Evolutionary conservation across 148 eudicot genomes (phyloP), one percentile per base, ranked within the genome.

Genomic region (Vaccinium corymbosum): DNA sequence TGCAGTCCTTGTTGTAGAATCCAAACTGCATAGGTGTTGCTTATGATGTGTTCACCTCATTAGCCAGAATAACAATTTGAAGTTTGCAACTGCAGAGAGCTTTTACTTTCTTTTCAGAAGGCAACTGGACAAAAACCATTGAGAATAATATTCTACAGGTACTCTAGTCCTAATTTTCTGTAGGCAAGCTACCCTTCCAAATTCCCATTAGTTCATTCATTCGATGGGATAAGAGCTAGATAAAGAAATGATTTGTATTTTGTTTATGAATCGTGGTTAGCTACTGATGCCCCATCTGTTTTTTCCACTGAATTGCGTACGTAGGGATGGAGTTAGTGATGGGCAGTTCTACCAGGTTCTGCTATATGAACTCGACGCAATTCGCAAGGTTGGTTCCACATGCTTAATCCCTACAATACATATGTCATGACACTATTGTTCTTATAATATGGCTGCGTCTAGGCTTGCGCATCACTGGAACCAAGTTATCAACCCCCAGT

Each of bases 111-210:
- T 29, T 94, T 95, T 90, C 92, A 91, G 77, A 90, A 88, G 86
- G 88, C 98, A 35, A 94, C 95, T 38, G 94, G 94, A 29, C 94
- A 84, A 83, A 92, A 92, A 78, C 98, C 98, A 3, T 76, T 86
- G 78, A 92, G 98, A 46, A 95, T 95, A 61, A 95, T 95, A 86
- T 95, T 95, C 83, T 95, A 95, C 93, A 94, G 98, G 98, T 95
- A 82, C 22, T 61, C 57, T 17, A 42, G 10, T 75, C 55, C 55
- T 51, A 14, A 7, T 42, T 32, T 46, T 78, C 12, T 25, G 20
- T 10, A 22, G 29, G 6, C 68, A 55, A 10, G 73, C 73, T 66
- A 62, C 42, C 80, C 53, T 49, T 22, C 19, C 35, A 6, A 48
- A 32, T 17, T 16, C 15, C 27, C 7, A 22, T 7, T 27, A 13